These are phyloP conservation scores for Candida insectalens DNA, from an alignment of 805 yeast genomes.

Conservation along the genomic window DNA sequence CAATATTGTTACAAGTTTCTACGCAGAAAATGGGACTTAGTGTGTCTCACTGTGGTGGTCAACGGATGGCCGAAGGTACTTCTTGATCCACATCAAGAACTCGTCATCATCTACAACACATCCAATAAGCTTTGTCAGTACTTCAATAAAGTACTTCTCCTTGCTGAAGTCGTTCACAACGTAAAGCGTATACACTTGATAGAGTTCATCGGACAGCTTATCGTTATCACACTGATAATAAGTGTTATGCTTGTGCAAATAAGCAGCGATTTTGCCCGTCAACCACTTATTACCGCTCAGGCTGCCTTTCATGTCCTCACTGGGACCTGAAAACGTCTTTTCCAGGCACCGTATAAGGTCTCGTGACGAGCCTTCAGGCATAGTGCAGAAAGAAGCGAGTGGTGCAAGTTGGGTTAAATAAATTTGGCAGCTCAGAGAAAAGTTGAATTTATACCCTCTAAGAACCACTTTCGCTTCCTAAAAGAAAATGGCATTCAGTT, in stretches of 20 bases:
- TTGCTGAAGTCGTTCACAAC: conserved; percentile 22
- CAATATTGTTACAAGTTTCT: conserved; percentile 3
- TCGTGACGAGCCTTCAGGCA: conserved; percentile 7
- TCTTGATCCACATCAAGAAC: conserved; percentile 38
- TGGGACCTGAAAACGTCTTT: conserved; percentile 4
- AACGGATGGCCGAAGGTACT: conserved; percentile 39
- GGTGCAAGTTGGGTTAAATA: neutral
- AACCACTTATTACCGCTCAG: conserved; percentile 2
- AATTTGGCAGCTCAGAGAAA: neutral
- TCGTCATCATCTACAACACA: conserved; percentile 23
- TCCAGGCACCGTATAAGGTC: conserved; percentile 7
- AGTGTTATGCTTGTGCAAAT: conserved; percentile 26
- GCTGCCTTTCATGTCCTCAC: neutral
- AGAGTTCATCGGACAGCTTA: conserved; percentile 28
- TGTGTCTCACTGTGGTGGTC: no score
- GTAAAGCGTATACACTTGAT: conserved; percentile 23
- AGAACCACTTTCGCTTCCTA: neutral
- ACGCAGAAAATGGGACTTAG: conserved; percentile 46
- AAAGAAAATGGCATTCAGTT: conserved; percentile 5
- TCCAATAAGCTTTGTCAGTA: conserved; percentile 26
- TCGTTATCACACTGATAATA: conserved; percentile 20
- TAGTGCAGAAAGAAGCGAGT: neutral
- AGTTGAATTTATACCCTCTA: no score
- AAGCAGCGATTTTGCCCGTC: conserved; percentile 4
- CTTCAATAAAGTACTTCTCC: conserved; percentile 30